A percentile compares a stretch with the other conserved stretches of the same genome.
Evolutionary conservation across 208 protist species (phyloP).

Genomic region (Acanthamoeba polyphaga): DNA sequence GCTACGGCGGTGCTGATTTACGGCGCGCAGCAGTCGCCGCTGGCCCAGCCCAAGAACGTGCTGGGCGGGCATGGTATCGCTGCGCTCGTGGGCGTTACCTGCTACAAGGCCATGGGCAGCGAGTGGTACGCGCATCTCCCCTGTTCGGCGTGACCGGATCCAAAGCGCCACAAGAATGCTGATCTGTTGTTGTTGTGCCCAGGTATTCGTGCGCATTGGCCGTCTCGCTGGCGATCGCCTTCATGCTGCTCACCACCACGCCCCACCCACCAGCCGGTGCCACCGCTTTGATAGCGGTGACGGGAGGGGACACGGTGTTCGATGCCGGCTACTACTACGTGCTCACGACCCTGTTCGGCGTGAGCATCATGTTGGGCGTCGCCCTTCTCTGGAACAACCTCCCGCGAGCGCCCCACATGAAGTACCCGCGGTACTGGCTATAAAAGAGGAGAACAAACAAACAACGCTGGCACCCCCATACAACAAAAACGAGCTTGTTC

Average conservation of each 20-base stretch:
- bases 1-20: slow-evolving; percentile 58
- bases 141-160: background rate
- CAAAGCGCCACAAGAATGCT: background rate
- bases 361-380: slow-evolving; percentile 30
- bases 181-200: background rate
- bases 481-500: too few species aligned
- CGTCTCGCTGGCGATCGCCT: slow-evolving; percentile 44
- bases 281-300: slow-evolving; percentile 52
- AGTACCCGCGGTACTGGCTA: slow-evolving; percentile 42
- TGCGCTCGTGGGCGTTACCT: slow-evolving; percentile 52
- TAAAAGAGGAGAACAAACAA: background rate
- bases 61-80: slow-evolving; percentile 51
- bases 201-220: slow-evolving; percentile 59
- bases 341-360: slow-evolving; percentile 14
- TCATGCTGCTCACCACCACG: slow-evolving; percentile 55
- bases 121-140: background rate
- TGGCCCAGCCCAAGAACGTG: slow-evolving; percentile 65
- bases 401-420: slow-evolving; percentile 40
- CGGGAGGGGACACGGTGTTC: slow-evolving; percentile 24
- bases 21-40: slow-evolving; percentile 40
- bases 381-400: slow-evolving; percentile 60
- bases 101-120: slow-evolving; percentile 52
- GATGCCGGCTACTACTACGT: slow-evolving; percentile 52
- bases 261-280: slow-evolving; percentile 36
- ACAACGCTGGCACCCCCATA: too few species aligned